Base-by-base conservation (phyloP, 192 early-diverging fungal species). In the Mortierella alpina region DNA sequence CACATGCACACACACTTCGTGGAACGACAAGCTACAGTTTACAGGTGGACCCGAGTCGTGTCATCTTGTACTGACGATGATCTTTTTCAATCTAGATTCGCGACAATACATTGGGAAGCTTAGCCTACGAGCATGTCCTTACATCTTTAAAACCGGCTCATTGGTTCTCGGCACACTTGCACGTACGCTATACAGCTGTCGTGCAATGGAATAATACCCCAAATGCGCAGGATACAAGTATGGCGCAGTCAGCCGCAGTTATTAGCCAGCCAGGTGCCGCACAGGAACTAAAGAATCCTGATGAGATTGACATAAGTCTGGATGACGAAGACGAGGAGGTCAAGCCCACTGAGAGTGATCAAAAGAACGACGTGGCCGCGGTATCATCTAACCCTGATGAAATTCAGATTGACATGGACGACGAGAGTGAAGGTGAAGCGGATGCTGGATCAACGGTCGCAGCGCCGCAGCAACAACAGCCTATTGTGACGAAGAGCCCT, bases 161-260 rank as follows among this genome's bases (percentile, higher is more conserved):
- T 84, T 99, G 98, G 98, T 97, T 98, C 70, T 83, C 95, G 7
- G 97, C 97, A 4, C 98, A 99, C 82, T 76, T 98, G 66, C 98
- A 99, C 77, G 95, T 97, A 22, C 90, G 94, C 40, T 99, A 91
- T 77, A 84, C 92, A 39, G 97, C 97, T 1, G 31, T 91, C 0
- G 88, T 94, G 17, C 18, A 81, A 23, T 89, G 83, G 86, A 70
- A 82, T 72, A 18, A 66, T 13, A 4, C 49, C 31, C 1, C 3
- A 2, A 31, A 23, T 14, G 44, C 18, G 22, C 44, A 5, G 13
- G 18, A 44, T n/a, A 63, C 20, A 56, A 17, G 44, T 3, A 57
- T 48, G 22, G 41, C 51, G 31, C 50, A 59, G 17, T 20, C 52
- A 51, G 15, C 41, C 6, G 40, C 47, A 15, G 46, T 40, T 5